Evolutionary conservation across 2,329 filamentous ascomycete genomes (phyloP).

Genomic region (Xylaria multiplex): DNA sequence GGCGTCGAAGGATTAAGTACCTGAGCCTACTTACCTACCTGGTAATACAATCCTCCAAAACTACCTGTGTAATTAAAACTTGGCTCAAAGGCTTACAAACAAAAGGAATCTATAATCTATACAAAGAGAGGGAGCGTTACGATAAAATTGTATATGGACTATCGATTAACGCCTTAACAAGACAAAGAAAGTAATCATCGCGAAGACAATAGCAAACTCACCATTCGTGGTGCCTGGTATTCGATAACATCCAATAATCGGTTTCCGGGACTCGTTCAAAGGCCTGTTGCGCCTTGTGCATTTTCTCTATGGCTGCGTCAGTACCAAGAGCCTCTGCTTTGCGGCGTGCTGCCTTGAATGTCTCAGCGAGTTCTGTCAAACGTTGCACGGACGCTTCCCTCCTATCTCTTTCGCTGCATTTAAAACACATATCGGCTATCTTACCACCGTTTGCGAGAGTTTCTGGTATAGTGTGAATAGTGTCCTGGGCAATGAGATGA

Average conservation of each 20-base stretch:
- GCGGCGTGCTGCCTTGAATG: conserved; percentile 30
- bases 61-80: no score
- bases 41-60: no score
- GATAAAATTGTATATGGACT: background rate
- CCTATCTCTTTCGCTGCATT: conserved; percentile 32
- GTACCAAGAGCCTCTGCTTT: conserved; percentile 29
- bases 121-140: background rate
- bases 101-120: background rate
- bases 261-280: conserved; percentile 36
- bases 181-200: background rate
- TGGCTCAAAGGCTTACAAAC: no score
- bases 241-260: conserved; percentile 21
- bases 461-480: conserved; percentile 48
- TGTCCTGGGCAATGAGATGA: conserved; percentile 45
- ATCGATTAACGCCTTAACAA: background rate
- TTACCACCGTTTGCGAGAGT: conserved; percentile 49
- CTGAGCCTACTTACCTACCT: no score
- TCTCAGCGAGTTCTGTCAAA: conserved; percentile 22
- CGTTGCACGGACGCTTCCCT: conserved; percentile 20
- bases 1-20: no score
- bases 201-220: conserved; percentile 24
- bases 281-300: conserved; percentile 32
- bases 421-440: conserved; percentile 38
- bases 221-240: conserved; percentile 27
- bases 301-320: conserved; percentile 22